These are phyloP conservation scores for Hyphopichia khmerensis DNA, from an alignment of 1,139 yeast genomes.

Conservation along the genomic window DNA sequence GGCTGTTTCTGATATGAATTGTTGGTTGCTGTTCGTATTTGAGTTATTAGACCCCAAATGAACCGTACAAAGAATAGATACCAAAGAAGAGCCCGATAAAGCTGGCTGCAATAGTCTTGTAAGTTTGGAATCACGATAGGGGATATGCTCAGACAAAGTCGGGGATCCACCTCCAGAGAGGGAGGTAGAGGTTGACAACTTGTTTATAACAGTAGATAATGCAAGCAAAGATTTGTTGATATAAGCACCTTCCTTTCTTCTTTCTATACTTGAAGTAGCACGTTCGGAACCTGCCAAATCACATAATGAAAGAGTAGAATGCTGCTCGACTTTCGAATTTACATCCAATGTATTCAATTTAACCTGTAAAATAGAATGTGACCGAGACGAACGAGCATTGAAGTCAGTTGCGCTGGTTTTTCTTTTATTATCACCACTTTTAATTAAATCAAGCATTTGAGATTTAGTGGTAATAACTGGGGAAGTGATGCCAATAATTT, in stretches of 20 bases:
- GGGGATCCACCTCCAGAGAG: conserved; percentile 12
- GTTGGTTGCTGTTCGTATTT: conserved; percentile 26
- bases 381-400: conserved; percentile 81
- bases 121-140: conserved; percentile 88
- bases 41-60: conserved; percentile 48
- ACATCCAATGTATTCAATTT: conserved; percentile 49
- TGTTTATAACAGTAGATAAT: conserved; percentile 83
- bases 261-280: conserved; percentile 76
- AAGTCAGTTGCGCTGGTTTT: conserved; percentile 88
- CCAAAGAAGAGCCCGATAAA: conserved; percentile 79
- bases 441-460: conserved; percentile 61
- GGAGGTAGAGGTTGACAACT: conserved; percentile 48
- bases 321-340: conserved; percentile 39
- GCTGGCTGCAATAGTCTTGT: conserved; percentile 91
- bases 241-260: conserved; percentile 89
- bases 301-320: conserved; percentile 78
- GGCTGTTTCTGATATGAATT: conserved; percentile 70
- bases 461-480: conserved; percentile 54
- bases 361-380: conserved; percentile 88
- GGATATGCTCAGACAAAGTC: conserved; percentile 56
- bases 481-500: conserved; percentile 72
- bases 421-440: conserved; percentile 70
- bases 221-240: conserved; percentile 90
- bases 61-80: conserved; percentile 86
- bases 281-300: conserved; percentile 96